Evolutionary conservation across 257 asterid species (phyloP).

Genomic region (Solanum lycopersicoides): DNA sequence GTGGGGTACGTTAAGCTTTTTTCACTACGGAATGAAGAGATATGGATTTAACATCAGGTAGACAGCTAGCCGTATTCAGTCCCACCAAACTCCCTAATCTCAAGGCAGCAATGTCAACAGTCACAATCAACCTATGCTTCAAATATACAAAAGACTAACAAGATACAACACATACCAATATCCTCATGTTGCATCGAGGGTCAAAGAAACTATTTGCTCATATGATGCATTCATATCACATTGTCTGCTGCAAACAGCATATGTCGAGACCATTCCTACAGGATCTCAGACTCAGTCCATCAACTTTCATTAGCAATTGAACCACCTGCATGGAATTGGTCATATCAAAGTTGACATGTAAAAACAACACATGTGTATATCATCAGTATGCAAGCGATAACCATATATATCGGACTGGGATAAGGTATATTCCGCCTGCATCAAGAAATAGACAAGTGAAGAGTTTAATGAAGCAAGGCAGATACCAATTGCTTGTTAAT

Average conservation of each 20-base stretch:
- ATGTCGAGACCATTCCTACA: background rate
- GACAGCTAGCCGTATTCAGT: background rate
- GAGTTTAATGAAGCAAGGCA: background rate
- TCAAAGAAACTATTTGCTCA: background rate
- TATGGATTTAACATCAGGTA: background rate
- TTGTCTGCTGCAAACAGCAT: background rate
- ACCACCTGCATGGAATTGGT: background rate
- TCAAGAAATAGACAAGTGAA: background rate
- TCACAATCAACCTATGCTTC: background rate
- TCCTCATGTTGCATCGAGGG: background rate
- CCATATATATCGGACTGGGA: background rate
- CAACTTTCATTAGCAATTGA: background rate
- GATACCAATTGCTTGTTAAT: background rate
- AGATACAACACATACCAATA: background rate
- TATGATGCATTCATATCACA: background rate
- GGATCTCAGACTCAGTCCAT: background rate
- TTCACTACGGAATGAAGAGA: background rate
- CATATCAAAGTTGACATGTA: background rate
- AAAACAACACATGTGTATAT: background rate
- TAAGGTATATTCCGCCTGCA: background rate
- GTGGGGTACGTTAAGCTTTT: background rate
- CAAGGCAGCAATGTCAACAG: background rate
- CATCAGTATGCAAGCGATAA: background rate
- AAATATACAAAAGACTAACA: background rate
- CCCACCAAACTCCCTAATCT: background rate